Conservation (phyloP, 2,329 filamentous ascomycete species). For the Ophiostoma novo-ulmi region DNA sequence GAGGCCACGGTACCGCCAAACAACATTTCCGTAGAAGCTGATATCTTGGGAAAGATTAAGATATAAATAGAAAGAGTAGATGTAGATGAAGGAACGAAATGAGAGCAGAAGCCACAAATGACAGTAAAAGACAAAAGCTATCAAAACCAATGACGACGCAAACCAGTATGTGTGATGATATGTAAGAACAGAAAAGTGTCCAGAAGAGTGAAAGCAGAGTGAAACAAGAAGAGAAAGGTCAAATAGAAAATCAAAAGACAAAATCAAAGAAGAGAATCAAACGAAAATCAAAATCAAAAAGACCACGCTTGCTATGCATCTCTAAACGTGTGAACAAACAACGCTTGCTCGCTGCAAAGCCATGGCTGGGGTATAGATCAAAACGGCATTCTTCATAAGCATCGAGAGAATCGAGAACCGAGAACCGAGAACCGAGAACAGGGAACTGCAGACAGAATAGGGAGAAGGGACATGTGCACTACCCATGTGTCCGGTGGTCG, state of each 20-base stretch:
- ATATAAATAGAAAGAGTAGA: neutral
- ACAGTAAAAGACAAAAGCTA: neutral
- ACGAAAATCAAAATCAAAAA: neutral
- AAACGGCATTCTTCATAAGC: constrained; percentile 3
- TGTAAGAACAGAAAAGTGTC: neutral
- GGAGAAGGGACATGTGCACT: neutral
- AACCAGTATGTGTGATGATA: neutral
- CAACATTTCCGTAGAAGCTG: neutral
- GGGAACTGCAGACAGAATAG: neutral
- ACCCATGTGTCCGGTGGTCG: constrained; percentile 11
- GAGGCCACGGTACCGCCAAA: neutral
- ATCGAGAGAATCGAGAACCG: neutral
- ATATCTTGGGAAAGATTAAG: neutral
- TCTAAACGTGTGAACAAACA: neutral
- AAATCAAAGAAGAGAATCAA: neutral
- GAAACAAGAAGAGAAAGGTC: neutral
- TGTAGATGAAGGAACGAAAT: neutral
- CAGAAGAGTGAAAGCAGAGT: neutral
- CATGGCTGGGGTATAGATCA: constrained; percentile 7
- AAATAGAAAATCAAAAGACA: neutral
- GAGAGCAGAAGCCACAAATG: neutral
- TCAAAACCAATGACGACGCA: neutral
- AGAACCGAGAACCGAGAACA: neutral
- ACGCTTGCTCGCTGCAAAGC: constrained; percentile 6
- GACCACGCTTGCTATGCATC: neutral